phyloP scores from a whole-genome alignment of 2,329 filamentous ascomycete genomes.

The Arthrobotrys conoides region DNA sequence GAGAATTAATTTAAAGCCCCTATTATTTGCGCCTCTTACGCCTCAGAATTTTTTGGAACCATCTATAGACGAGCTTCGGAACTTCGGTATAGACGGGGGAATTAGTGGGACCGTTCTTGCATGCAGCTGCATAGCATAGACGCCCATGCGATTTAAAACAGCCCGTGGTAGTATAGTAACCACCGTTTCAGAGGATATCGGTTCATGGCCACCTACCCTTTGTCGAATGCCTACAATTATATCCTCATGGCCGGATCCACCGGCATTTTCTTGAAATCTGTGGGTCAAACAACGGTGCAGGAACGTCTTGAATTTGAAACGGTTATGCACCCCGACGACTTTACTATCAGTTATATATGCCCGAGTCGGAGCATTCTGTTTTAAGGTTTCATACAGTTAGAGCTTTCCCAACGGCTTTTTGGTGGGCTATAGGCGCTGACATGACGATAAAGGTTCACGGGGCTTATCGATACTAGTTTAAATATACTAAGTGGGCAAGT shows the following conservation, averaged over 20 bases:
- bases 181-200: neutral
- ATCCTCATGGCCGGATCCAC: neutral
- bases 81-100: neutral
- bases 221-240: neutral
- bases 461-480: too few species aligned
- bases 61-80: conserved; percentile 15
- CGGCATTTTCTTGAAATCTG: neutral
- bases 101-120: neutral
- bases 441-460: neutral
- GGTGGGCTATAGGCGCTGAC: neutral
- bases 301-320: neutral
- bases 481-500: too few species aligned
- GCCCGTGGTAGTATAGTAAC: neutral
- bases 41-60: neutral
- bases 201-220: neutral
- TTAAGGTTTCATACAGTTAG: neutral
- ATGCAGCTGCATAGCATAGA: conserved; percentile 23
- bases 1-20: conserved; percentile 16
- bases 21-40: neutral
- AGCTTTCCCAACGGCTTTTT: neutral
- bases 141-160: conserved; percentile 6
- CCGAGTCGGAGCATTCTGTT: neutral
- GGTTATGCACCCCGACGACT: neutral
- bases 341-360: too few species aligned
- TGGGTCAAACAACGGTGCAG: too few species aligned